Percentiles rank a stretch among this genome's conserved stretches.
These are phyloP conservation scores for Eucalyptus erythrocorys DNA, from an alignment of 345 rosid genomes.

Conservation along the genomic window DNA sequence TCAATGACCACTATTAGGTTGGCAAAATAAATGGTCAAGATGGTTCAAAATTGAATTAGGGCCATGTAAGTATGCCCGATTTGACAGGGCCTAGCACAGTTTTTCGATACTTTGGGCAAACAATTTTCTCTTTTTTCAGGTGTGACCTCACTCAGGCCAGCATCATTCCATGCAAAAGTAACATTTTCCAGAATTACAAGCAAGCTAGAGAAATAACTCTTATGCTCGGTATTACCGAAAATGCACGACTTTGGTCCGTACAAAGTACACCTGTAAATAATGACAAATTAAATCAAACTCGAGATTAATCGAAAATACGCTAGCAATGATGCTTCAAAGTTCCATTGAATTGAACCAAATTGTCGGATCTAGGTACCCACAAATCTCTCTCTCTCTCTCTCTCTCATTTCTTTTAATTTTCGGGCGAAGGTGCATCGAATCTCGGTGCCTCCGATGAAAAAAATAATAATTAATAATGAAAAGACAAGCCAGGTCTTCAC, in stretches of 20 bases:
- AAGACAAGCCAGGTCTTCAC: too few relatives aligned
- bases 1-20: neutral
- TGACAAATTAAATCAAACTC: too few relatives aligned
- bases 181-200: neutral
- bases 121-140: neutral
- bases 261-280: too few relatives aligned
- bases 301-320: rapidly evolving
- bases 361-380: too few relatives aligned
- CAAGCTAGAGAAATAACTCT: neutral
- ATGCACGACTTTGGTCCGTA: neutral
- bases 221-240: rapidly evolving
- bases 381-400: rapidly evolving
- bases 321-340: too few relatives aligned
- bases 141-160: rapidly evolving
- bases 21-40: neutral
- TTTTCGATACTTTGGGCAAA: rapidly evolving
- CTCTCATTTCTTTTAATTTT: too few relatives aligned
- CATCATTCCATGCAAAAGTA: neutral
- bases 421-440: too few relatives aligned
- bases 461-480: too few relatives aligned
- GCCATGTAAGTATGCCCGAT: neutral
- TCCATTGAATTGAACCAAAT: too few relatives aligned
- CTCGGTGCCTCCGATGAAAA: too few relatives aligned
- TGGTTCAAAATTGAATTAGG: neutral
- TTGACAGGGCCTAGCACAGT: rapidly evolving